phyloP scores from a whole-genome alignment of 768 basidiomycete genomes.

The Candolleomyces eurysporus region DNA sequence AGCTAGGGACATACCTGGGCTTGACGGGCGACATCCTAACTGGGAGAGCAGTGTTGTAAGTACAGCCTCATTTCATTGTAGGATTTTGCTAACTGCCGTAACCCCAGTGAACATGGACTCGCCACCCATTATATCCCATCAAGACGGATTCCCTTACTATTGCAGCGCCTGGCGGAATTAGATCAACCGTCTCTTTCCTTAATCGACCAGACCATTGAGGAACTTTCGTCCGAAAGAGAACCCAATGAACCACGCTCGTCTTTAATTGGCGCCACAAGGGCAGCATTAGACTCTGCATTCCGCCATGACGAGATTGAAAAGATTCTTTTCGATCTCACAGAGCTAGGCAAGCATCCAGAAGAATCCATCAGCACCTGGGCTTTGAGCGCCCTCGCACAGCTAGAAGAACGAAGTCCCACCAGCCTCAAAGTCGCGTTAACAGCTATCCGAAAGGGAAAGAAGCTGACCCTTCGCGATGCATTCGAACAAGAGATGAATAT shows the following conservation, averaged over 20 bases:
- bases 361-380: slow-evolving; percentile 71
- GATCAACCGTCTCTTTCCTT: slow-evolving; percentile 40
- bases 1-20: slow-evolving; percentile 91
- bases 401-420: slow-evolving; percentile 82
- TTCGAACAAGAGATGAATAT: slow-evolving; percentile 86
- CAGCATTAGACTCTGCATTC: slow-evolving; percentile 84
- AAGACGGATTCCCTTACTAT: slow-evolving; percentile 65
- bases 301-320: slow-evolving; percentile 63
- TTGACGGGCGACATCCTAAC: slow-evolving; percentile 71
- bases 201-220: slow-evolving; percentile 58
- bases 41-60: slow-evolving; percentile 87
- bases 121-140: slow-evolving; percentile 93
- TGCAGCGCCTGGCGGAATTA: slow-evolving; percentile 61
- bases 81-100: slow-evolving; percentile 5
- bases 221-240: slow-evolving; percentile 72
- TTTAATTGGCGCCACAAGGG: slow-evolving; percentile 60
- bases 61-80: slow-evolving; percentile 14
- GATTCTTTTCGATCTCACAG: slow-evolving; percentile 59
- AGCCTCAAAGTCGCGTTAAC: slow-evolving; percentile 87
- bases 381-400: slow-evolving; percentile 52
- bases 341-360: slow-evolving; percentile 38
- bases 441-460: slow-evolving; percentile 72
- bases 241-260: slow-evolving; percentile 51
- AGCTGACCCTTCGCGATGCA: slow-evolving; percentile 58
- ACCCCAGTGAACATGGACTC: slow-evolving; percentile 78